phyloP scores from a whole-genome alignment of 495 filamentous ascomycete species.

The Hypoxylon fragiforme region DNA sequence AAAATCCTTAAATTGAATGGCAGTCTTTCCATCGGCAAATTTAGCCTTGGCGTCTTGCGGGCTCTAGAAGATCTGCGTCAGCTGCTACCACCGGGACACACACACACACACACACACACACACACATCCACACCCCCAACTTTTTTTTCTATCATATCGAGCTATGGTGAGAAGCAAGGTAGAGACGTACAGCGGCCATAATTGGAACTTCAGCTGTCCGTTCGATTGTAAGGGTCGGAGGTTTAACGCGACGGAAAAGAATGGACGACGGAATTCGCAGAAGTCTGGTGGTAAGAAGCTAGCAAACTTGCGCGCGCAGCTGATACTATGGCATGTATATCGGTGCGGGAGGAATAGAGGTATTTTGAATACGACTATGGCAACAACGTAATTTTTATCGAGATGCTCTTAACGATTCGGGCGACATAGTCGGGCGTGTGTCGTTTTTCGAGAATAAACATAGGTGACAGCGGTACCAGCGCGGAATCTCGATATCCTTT shows the following conservation, averaged over 20 bases:
- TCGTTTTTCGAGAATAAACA: slow-evolving; percentile 28
- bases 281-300: slow-evolving; percentile 8
- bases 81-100: slow-evolving; percentile 7
- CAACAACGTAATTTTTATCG: slow-evolving; percentile 31
- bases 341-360: slow-evolving; percentile 3
- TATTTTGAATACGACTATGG: slow-evolving; percentile 23
- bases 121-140: no score
- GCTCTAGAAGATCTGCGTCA: slow-evolving; percentile 29
- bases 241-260: slow-evolving; percentile 5
- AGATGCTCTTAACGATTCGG: slow-evolving; percentile 27
- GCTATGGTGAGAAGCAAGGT: not conserved
- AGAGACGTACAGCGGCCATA: slow-evolving; percentile 31
- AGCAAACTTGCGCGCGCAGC: slow-evolving; percentile 24
- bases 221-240: no score
- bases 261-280: slow-evolving; percentile 11
- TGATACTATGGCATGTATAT: slow-evolving; percentile 20
- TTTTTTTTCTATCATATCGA: no score
- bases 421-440: slow-evolving; percentile 38
- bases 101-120: no score
- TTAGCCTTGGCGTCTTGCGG: slow-evolving; percentile 35
- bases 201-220: slow-evolving; percentile 18
- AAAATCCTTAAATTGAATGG: slow-evolving; percentile 46
- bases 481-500: slow-evolving; percentile 1
- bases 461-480: slow-evolving; percentile 27
- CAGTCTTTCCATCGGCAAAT: slow-evolving; percentile 21